Evolutionary conservation across 495 filamentous ascomycete species (phyloP).

Genomic region (Neurospora intermedia): DNA sequence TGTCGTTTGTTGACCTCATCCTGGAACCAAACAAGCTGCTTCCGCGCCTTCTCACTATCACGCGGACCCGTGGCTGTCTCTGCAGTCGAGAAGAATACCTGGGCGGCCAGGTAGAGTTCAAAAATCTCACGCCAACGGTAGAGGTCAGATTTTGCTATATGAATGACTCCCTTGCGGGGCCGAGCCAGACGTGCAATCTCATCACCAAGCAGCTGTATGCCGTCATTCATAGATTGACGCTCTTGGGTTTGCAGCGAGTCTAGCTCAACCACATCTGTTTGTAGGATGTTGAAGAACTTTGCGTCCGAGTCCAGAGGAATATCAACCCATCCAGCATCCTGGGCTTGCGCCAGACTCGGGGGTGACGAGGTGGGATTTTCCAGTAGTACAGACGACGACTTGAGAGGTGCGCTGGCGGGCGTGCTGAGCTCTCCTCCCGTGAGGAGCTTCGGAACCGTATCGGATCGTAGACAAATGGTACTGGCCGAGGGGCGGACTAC

Average conservation of each 20-base stretch:
- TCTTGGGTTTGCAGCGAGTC: slow-evolving; percentile 49
- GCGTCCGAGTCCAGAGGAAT: slow-evolving; percentile 55
- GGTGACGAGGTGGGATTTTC: neutral
- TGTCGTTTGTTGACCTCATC: slow-evolving; percentile 42
- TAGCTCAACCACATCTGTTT: slow-evolving; percentile 48
- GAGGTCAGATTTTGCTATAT: slow-evolving; percentile 48
- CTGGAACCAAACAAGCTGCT: slow-evolving; percentile 49
- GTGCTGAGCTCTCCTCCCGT: slow-evolving; percentile 1
- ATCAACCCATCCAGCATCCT: slow-evolving; percentile 36
- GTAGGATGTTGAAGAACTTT: slow-evolving; percentile 58
- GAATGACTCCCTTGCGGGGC: slow-evolving; percentile 33
- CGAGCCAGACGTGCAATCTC: slow-evolving; percentile 46
- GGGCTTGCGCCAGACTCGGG: neutral
- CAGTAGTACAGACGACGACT: neutral
- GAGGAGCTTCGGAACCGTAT: neutral
- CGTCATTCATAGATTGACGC: slow-evolving; percentile 38
- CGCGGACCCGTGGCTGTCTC: slow-evolving; percentile 50
- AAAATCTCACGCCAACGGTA: slow-evolving; percentile 65
- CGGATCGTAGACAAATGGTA: neutral
- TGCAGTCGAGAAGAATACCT: slow-evolving; percentile 62
- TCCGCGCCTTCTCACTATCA: slow-evolving; percentile 39
- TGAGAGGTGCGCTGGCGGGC: neutral
- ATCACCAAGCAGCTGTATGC: slow-evolving; percentile 45
- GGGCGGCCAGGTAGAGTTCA: slow-evolving; percentile 54
- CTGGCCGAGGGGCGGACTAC: slow-evolving; percentile 13